Conservation (phyloP, 108 stramenopile genomes). For the Conticribra guillardii region DNA sequence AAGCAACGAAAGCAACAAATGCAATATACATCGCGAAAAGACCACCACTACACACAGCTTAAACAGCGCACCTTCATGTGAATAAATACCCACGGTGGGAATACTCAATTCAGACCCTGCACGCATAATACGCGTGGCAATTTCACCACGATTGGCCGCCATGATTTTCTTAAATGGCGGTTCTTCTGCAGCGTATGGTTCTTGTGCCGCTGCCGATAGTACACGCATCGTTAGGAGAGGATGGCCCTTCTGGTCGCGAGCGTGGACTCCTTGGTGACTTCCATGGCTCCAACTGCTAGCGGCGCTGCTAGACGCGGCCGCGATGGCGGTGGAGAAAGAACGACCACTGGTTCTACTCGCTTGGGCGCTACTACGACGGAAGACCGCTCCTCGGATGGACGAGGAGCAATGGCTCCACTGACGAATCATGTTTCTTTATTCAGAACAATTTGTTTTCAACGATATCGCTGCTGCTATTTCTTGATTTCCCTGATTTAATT, state of each 20-base stretch:
- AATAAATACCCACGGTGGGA: constrained; percentile 86
- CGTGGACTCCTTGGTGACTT: neutral
- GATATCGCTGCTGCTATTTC: too few relatives aligned
- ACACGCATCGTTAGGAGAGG: neutral
- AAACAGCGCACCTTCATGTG: constrained; percentile 66
- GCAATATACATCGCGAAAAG: neutral
- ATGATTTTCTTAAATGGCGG: constrained; percentile 84
- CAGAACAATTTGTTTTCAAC: too few relatives aligned
- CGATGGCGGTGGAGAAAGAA: neutral
- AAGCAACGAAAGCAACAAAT: neutral
- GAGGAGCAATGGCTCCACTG: neutral
- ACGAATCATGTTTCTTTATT: too few relatives aligned
- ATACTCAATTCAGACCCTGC: constrained; percentile 83
- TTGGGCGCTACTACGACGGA: neutral
- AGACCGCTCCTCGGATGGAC: neutral
- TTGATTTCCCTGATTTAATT: too few relatives aligned
- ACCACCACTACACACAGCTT: neutral
- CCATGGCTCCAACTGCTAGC: neutral
- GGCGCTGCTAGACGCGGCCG: neutral
- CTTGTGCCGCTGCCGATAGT: constrained; percentile 12
- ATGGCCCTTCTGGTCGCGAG: neutral
- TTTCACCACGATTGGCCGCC: constrained; percentile 88
- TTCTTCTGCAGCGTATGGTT: constrained; percentile 1
- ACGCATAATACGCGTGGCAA: constrained; percentile 74
- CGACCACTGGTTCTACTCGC: neutral